Evolutionary conservation across 441 rosid genomes (phyloP), one percentile per base, ranked within the genome.

Genomic region (Aquilaria agallochum): DNA sequence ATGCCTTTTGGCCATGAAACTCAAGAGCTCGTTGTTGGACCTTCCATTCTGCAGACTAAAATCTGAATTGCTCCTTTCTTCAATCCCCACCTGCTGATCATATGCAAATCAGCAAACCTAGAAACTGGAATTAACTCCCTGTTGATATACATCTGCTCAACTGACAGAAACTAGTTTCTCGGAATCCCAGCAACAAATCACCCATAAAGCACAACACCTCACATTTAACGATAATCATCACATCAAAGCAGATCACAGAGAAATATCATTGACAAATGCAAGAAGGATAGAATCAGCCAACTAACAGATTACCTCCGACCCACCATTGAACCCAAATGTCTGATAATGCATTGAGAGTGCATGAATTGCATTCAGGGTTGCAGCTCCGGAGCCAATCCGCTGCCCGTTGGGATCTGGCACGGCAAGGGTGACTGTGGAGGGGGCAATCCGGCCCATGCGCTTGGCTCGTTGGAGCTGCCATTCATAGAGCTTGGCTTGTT

Each of bases 361-460:
- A 57, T 63, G 65, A 61, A 94, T 74, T 70, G 99, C 96, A 58
- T 91, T 86, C 69, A 94, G 90, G 58, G 96, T 94, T 55, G 97
- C 99, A 32, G 97, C 96, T 5, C 97, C 96, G 20, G 99, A 94
- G 11, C 97, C 97, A 70, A 91, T 91, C 84, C 96, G 94, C 44
- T 78, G 87, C 62, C 95, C 96, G 10, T 87, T 67, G 11, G 96
- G 96, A 56, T 94, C 99, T 33, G 99, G 97, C 1, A 91, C 92
- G 5, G 96, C 89, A 36, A 91, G 80, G 53, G 96, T 88, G 71
- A 91, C 82, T 3, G 99, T 91, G 69, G 88, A 83, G 72, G 59
- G 6, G 66, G 97, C 80, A 45, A 91, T 89, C 40, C 96, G 85
- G 57, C 95, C 97, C 69, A 84, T 74, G 2, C 95, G 87, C 68